These are phyloP conservation scores for Phoenix dactylifera DNA, from an alignment of 176 grass and related monocot species.

Conservation along the genomic window DNA sequence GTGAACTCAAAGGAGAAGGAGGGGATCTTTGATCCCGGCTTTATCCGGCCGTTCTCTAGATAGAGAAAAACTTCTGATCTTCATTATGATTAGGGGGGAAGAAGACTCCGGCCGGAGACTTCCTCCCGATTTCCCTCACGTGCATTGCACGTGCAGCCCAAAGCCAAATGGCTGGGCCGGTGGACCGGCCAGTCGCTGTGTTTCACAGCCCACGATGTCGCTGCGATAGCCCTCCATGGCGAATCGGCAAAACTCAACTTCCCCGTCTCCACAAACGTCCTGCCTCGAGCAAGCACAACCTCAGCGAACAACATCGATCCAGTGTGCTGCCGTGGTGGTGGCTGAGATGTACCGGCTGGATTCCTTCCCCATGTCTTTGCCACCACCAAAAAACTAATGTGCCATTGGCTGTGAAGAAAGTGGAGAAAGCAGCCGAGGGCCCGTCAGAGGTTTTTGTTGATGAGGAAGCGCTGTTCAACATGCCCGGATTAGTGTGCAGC, in stretches of 20 bases:
- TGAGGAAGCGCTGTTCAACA: slow-evolving; percentile 11
- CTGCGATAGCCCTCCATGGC: slow-evolving; percentile 14
- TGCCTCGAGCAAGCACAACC: slow-evolving; percentile 4
- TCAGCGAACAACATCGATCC: slow-evolving; percentile 20
- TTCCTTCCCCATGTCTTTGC: background rate
- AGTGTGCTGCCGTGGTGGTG: slow-evolving; percentile 12
- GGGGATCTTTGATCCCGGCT: too few species aligned
- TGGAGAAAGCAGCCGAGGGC: background rate
- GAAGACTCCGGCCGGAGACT: too few species aligned
- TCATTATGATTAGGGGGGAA: too few species aligned
- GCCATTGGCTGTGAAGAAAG: too few species aligned
- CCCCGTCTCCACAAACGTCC: slow-evolving; percentile 16
- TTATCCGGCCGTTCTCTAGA: too few species aligned
- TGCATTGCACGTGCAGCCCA: too few species aligned
- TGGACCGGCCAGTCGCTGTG: too few species aligned
- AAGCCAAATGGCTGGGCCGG: too few species aligned
- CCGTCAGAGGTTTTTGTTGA: background rate
- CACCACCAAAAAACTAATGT: background rate
- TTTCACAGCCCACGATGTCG: too few species aligned
- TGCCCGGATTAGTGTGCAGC: slow-evolving; percentile 1
- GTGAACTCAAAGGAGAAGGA: too few species aligned
- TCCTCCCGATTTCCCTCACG: too few species aligned
- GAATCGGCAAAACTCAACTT: slow-evolving; percentile 21
- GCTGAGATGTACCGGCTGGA: slow-evolving; percentile 17
- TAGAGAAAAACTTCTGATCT: too few species aligned